These are phyloP conservation scores for Sporodiniella umbellata DNA, from an alignment of 371 early-diverging fungal genomes.

Conservation along the genomic window DNA sequence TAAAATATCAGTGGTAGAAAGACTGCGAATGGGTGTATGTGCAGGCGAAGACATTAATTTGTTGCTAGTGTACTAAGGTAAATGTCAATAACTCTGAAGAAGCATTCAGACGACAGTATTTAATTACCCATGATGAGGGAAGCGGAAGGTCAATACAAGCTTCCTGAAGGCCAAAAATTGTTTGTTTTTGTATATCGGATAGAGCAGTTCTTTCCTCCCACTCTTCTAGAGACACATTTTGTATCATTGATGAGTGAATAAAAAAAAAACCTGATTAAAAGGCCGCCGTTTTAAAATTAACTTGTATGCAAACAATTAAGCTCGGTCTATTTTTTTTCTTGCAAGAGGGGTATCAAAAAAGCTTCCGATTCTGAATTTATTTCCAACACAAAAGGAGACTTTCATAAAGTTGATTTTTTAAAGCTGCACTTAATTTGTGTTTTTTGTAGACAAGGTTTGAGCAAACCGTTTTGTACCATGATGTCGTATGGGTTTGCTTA, in stretches of 20 bases:
- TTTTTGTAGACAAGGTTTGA: too few relatives aligned
- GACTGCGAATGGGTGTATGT: constrained; percentile 23
- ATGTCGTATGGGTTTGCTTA: too few relatives aligned
- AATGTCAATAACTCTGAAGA: constrained; percentile 58
- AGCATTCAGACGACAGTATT: too few relatives aligned
- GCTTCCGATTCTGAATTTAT: too few relatives aligned
- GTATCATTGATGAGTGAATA: too few relatives aligned
- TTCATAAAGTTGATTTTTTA: too few relatives aligned
- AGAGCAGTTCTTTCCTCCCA: constrained; percentile 68
- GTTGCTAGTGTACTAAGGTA: constrained; percentile 45
- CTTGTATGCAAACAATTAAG: not conserved
- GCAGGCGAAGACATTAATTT: constrained; percentile 25
- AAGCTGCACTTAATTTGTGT: too few relatives aligned
- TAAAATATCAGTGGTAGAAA: constrained; percentile 45
- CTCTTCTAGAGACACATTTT: constrained; percentile 52
- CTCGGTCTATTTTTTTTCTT: not conserved
- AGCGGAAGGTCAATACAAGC: constrained; percentile 66
- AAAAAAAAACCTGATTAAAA: too few relatives aligned
- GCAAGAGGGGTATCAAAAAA: too few relatives aligned
- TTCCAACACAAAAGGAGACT: too few relatives aligned
- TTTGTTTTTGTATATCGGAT: constrained; percentile 54
- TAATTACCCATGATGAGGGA: constrained; percentile 49
- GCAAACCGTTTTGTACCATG: too few relatives aligned
- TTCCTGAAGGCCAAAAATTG: constrained; percentile 63
- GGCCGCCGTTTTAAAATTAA: not conserved